These are phyloP conservation scores for Kurtzmaniella quercitrusa DNA, from an alignment of 1,139 yeast genomes.

Conservation along the genomic window DNA sequence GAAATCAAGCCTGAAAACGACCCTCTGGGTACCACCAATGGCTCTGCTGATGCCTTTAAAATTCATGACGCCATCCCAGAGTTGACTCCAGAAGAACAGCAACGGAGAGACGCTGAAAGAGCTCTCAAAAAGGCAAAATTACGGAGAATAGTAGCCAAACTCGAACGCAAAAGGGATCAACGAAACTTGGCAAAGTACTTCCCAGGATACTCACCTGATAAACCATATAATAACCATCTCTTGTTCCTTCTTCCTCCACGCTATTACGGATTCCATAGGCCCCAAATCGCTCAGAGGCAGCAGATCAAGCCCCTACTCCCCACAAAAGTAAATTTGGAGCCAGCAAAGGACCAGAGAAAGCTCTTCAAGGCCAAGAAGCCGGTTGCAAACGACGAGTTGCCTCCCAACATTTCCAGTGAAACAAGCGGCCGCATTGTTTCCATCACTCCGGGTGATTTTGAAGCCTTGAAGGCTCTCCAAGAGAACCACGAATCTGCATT, in stretches of 20 bases:
- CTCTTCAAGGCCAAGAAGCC: constrained; percentile 30
- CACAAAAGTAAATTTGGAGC: constrained; percentile 44
- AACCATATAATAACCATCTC: constrained; percentile 61
- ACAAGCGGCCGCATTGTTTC: constrained; percentile 12
- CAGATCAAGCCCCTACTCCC: constrained; percentile 57
- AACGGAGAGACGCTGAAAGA: constrained; percentile 19
- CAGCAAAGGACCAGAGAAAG: constrained; percentile 44
- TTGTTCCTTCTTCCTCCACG: constrained; percentile 63
- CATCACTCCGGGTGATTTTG: constrained; percentile 31
- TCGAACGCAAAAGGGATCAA: constrained; percentile 29
- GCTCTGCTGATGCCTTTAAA: not conserved
- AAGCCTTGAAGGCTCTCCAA: constrained; percentile 25
- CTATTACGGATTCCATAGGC: constrained; percentile 48
- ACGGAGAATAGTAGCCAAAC: constrained; percentile 24
- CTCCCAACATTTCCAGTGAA: constrained; percentile 5
- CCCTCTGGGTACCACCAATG: constrained; percentile 5
- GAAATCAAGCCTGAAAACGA: not conserved
- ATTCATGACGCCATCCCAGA: not conserved
- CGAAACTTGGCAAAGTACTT: constrained; percentile 46
- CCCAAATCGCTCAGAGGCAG: constrained; percentile 40
- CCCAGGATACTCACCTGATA: constrained; percentile 57
- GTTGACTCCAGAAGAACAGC: constrained; percentile 13
- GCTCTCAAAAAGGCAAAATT: constrained; percentile 22
- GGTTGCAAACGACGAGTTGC: constrained; percentile 1
- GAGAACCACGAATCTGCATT: constrained; percentile 14